Conservation (phyloP, 2,329 filamentous ascomycete genomes). For the Talaromyces piceae region DNA sequence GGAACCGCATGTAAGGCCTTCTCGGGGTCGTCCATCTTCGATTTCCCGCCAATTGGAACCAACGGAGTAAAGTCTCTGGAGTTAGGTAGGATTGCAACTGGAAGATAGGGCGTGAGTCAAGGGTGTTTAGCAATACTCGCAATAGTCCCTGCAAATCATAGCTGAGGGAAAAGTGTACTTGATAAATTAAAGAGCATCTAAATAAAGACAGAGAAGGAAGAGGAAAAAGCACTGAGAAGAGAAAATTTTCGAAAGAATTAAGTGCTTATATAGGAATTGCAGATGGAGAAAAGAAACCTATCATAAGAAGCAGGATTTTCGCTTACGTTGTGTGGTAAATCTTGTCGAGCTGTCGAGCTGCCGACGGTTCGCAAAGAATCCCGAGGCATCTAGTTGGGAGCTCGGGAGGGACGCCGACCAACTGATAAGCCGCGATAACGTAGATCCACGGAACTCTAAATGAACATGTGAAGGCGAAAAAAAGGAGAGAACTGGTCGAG, state of each 20-base stretch:
- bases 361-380: slow-evolving; percentile 5
- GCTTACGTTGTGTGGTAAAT: background rate
- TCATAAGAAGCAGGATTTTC: background rate
- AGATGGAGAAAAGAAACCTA: background rate
- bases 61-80: too few relatives aligned
- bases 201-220: too few relatives aligned
- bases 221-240: too few relatives aligned
- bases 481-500: too few relatives aligned
- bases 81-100: too few relatives aligned
- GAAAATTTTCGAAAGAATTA: background rate
- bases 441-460: background rate
- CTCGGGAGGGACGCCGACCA: background rate
- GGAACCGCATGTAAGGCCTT: background rate
- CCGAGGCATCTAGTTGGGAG: background rate
- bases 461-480: too few relatives aligned
- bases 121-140: too few relatives aligned
- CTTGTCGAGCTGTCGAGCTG: background rate
- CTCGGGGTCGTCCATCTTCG: background rate
- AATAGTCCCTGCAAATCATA: too few relatives aligned
- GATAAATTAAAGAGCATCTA: too few relatives aligned
- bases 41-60: background rate
- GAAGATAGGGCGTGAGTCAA: too few relatives aligned
- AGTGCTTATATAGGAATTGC: background rate
- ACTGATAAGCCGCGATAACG: background rate
- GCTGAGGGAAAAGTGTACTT: too few relatives aligned